A percentile compares a stretch with the other conserved stretches of the same genome.
Conservation (phyloP, 225 moss, liverwort and hornwort genomes). For the Marchantia paleacea region DNA sequence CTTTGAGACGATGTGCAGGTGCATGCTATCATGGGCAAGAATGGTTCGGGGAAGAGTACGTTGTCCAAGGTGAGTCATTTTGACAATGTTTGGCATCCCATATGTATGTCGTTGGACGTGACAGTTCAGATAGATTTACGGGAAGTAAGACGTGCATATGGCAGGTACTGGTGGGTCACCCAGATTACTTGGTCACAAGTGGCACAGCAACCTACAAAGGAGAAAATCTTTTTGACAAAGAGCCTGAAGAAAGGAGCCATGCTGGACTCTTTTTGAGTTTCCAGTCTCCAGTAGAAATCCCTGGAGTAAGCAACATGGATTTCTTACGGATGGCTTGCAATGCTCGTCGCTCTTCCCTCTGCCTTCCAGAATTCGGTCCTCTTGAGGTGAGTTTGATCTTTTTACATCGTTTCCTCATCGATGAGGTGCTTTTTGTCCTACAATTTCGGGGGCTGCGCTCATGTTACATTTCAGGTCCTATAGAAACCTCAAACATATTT, state of each 20-base stretch:
- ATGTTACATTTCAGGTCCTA: not conserved
- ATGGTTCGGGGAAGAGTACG: conserved; percentile 96
- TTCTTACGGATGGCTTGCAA: conserved; percentile 98
- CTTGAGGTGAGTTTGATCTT: conserved; percentile 56
- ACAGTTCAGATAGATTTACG: not conserved
- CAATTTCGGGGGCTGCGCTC: not conserved
- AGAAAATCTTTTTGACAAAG: conserved; percentile 87
- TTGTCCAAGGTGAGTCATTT: conserved; percentile 53
- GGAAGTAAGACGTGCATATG: not conserved
- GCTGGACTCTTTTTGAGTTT: conserved; percentile 83
- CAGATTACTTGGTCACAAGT: conserved; percentile 76
- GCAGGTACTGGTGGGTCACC: conserved; percentile 93
- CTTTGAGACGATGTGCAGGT: conserved; percentile 45
- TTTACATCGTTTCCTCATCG: too few relatives aligned
- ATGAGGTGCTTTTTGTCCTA: too few relatives aligned
- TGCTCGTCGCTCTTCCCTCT: conserved; percentile 71
- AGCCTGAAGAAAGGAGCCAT: conserved; percentile 89
- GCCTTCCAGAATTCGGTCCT: conserved; percentile 82
- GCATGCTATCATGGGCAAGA: conserved; percentile 98
- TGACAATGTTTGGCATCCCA: not conserved
- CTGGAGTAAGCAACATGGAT: conserved; percentile 99
- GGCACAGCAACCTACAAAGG: conserved; percentile 79
- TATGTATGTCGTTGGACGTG: not conserved
- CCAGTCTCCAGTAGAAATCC: conserved; percentile 90
- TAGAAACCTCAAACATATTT: not conserved